These are phyloP conservation scores for Wickerhamomyces queroliae DNA, from an alignment of 805 yeast genomes.

Conservation along the genomic window DNA sequence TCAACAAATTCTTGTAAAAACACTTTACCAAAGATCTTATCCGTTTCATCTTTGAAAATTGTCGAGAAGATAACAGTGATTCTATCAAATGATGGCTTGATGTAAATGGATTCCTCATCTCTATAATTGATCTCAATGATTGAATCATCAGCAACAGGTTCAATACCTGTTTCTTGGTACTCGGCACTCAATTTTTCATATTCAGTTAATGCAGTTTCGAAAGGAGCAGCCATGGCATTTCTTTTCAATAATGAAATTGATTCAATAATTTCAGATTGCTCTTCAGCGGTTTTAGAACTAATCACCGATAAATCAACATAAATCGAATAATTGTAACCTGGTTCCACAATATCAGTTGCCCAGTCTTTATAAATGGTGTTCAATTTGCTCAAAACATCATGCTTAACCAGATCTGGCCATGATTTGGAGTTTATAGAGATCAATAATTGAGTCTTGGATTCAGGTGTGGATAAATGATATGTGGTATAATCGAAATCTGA, in stretches of 20 bases:
- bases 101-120: constrained; percentile 86
- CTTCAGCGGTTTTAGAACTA: constrained; percentile 37
- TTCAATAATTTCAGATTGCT: constrained; percentile 44
- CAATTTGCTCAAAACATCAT: constrained; percentile 56
- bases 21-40: constrained; percentile 83
- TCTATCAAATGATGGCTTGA: constrained; percentile 90
- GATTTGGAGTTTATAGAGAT: constrained; percentile 72
- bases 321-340: constrained; percentile 78
- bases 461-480: constrained; percentile 88
- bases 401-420: constrained; percentile 64
- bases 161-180: constrained; percentile 23
- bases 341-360: constrained; percentile 43
- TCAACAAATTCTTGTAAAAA: constrained; percentile 92
- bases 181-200: constrained; percentile 53
- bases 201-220: constrained; percentile 75
- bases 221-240: constrained; percentile 88
- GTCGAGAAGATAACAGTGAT: constrained; percentile 96
- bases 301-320: constrained; percentile 51
- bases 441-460: constrained; percentile 56
- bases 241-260: constrained; percentile 76
- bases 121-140: constrained; percentile 62
- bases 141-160: constrained; percentile 16
- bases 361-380: constrained; percentile 42
- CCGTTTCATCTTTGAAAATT: constrained; percentile 93
- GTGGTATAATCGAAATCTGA: constrained; percentile 96